Percentiles rank a stretch among this genome's conserved stretches.
These are phyloP conservation scores for Metrosideros polymorpha DNA, from an alignment of 441 rosid species.

Conservation along the genomic window DNA sequence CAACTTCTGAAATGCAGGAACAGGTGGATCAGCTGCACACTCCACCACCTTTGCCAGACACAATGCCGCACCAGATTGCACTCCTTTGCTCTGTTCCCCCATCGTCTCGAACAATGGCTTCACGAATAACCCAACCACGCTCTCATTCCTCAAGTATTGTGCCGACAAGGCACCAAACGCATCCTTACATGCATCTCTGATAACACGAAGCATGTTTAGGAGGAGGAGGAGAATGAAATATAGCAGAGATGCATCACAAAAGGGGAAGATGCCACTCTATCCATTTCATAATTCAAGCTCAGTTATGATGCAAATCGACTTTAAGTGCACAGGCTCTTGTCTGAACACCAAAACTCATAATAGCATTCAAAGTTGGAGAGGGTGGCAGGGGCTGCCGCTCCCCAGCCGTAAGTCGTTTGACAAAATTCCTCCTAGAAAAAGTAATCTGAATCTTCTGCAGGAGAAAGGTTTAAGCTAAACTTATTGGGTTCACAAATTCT, in stretches of 20 bases:
- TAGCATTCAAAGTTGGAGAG: not conserved
- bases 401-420: not conserved
- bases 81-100: slow-evolving; percentile 93
- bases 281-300: not conserved
- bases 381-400: not conserved
- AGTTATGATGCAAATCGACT: not conserved
- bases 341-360: not conserved
- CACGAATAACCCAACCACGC: slow-evolving; percentile 64
- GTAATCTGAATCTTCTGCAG: not conserved
- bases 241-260: not conserved
- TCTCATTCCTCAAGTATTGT: slow-evolving; percentile 51
- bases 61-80: slow-evolving; percentile 84
- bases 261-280: not conserved
- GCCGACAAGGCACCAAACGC: slow-evolving; percentile 67
- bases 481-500: not conserved
- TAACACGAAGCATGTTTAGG: not conserved
- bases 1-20: slow-evolving; percentile 61
- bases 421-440: not conserved
- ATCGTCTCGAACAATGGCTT: slow-evolving; percentile 89
- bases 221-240: not conserved
- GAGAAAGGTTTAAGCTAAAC: not conserved
- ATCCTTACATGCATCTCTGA: slow-evolving; percentile 67
- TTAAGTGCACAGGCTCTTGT: not conserved
- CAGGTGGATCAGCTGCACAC: slow-evolving; percentile 48
- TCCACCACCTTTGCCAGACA: slow-evolving; percentile 95